Evolutionary conservation across 345 rosid species (phyloP), one percentile per base, ranked within the genome.

Genomic region (Hibiscus syriacus): DNA sequence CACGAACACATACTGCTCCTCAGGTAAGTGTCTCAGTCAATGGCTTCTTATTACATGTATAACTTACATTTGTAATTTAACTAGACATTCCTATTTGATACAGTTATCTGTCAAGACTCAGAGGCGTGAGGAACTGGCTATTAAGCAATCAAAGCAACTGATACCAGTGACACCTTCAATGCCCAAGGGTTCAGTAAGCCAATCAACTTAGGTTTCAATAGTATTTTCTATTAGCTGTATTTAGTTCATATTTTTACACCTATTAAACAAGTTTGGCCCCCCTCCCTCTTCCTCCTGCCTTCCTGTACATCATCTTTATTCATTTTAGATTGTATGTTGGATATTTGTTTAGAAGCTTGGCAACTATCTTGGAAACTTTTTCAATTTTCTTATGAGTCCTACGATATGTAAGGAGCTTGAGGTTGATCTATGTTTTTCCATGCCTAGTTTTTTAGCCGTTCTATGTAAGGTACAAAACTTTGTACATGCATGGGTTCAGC

Each of bases 111-210:
- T 84, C 58, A 86, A 85, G 76, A 84, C 91, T 5, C 96, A 85
- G 64, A 85, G 85, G 81, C 88, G 81, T 34, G 95, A 90, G 73
- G 97, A 90, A 73, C 72, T 84, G 80, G 97, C 96, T 11, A 81
- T 90, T 58, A 93, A 87, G 81, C 89, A 93, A 79, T 87, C 96
- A 30, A 87, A 87, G 85, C 98, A 52, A 52, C 56, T 52, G 23
- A 52, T 52, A 52, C 56, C 56, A 52, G 56, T 52, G 56, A 52
- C 29, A 50, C 92, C 97, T 39, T 81, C 87, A 6, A 79, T 78
- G 76, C 74, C 87, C 29, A 92, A 90, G 85, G 77, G 83, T 82
- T 82, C 71, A 79, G 98, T 92, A 80, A 82, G 87, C 22, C 39
- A 36, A 25, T 46, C 27, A 22, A 55, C 30, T 58, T 32, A 53